Evolutionary conservation across 2,329 filamentous ascomycete genomes (phyloP), one percentile per base, ranked within the genome.

Genomic region (Botryotinia narcissicola): DNA sequence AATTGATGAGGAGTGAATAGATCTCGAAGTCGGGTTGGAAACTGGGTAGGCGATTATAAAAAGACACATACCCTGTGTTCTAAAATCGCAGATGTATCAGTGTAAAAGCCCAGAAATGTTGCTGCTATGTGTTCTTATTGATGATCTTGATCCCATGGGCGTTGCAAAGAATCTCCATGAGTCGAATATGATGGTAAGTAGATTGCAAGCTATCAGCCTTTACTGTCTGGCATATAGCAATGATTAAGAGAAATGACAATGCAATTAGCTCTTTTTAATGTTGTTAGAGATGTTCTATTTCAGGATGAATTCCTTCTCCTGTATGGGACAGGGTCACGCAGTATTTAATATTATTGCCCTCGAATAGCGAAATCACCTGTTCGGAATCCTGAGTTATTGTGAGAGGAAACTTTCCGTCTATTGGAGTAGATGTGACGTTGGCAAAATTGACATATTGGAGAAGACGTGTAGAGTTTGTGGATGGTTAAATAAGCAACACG

Each of bases 241-340:
- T 29, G 51, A 14, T n/a, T 4, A n/a, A 16, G 6, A 16, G 14
- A 29, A 18, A 29, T 18, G 6, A 18, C 4, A 29, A 29, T 1
- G 29, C 1, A 6, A 29, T 18, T 54, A 54, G n/a, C 2, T 18
- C 14, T 18, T 54, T n/a, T 18, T 0, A 29, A 18, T 29, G 14
- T 29, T 6, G 48, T 3, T n/a, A 7, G 3, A 1, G 25, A 0
- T 1, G 4, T 14, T 25, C 22, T 6, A 12, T 51, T 14, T 9
- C 1, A 14, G 0, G 4, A 51, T 12, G 5, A 0, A 25, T 5
- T 9, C 5, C 1, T 51, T 51, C 8, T 14, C 22, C 1, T 2
- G 25, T 4, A 5, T 25, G 10, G 16, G 8, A 4, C 0, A 20
- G 7, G 7, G 9, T 48, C 9, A 25, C 3, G 1, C 0, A 25